Evolutionary conservation across 23 red algal genomes (phyloP), one percentile per base, ranked within the genome.

Genomic region (Agarophyton chilense): DNA sequence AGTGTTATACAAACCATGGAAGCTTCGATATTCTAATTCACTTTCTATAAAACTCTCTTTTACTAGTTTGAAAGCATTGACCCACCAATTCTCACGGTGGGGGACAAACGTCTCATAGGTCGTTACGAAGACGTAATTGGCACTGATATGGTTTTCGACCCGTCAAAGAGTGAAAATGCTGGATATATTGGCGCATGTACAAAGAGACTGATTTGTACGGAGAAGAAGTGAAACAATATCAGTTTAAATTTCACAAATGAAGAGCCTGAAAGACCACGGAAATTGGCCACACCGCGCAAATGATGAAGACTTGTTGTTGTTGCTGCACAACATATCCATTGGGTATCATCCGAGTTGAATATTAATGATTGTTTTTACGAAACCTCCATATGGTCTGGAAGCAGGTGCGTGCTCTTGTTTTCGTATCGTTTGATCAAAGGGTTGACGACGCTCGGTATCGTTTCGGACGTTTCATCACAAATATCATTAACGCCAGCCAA

Each of bases 71-170:
- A 74, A 29, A 46, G 40, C 10, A 46, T 74, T 3, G 68, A 74
- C 5, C 68, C 68, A 25, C 85, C 85, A 22, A 51, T 63, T 4
- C 72, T 89, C 25, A 61, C 57, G 10, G 31, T 89, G 2, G 85
- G 50, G 16, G 53, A 78, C 51, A 52, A 60, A 19, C 50, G 70
- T 24, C 55, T 78, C n/a, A 18, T 32, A 43, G 85, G 85, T 6
- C 52, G 52, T 8, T 89, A 64, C 75, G 52, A 78, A 67, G 38
- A 77, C 78, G 52, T 89, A 11, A 71, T 79, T 62, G 85, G 85
- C 42, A 64, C 85, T 39, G 85, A 89, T 45, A 38, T 89, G 35
- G 39, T 89, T 36, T 89, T 89, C n/a, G 67, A 77, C 19, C 53
- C 14, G 22, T 50, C 53, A 21, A 46, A 65, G 11, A 89, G 12